A percentile compares a stretch with the other conserved stretches of the same genome.
phyloP scores from a whole-genome alignment of 331 rosid genomes.

The Telfairia occidentalis region DNA sequence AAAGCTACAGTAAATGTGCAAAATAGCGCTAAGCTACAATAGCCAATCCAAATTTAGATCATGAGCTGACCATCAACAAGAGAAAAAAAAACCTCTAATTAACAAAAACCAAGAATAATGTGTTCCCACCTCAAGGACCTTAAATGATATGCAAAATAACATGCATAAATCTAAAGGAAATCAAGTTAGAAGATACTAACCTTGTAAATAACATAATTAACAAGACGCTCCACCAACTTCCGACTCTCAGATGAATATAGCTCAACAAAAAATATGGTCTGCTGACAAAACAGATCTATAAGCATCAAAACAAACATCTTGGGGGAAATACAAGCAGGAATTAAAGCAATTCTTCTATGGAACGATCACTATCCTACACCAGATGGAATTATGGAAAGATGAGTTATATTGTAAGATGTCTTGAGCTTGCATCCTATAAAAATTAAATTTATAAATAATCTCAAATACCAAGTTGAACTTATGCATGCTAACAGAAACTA shows the following conservation, averaged over 20 bases:
- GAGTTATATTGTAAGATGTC: not conserved
- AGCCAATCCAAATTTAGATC: not conserved
- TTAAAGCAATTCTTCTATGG: not conserved
- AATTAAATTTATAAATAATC: not conserved
- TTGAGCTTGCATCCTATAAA: not conserved
- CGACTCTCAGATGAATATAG: constrained; percentile 68
- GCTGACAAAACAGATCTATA: constrained; percentile 21
- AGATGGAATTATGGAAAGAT: not conserved
- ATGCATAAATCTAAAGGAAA: not conserved
- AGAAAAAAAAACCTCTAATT: not conserved
- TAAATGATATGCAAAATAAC: too few species aligned
- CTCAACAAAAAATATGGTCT: constrained; percentile 78
- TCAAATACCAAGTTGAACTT: not conserved
- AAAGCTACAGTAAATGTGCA: not conserved
- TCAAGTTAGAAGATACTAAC: constrained; percentile 20
- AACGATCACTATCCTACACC: not conserved
- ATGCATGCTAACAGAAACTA: not conserved
- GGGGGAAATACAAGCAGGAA: not conserved
- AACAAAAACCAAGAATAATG: not conserved
- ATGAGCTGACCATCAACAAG: not conserved
- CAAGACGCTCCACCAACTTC: constrained; percentile 68
- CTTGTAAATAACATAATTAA: constrained; percentile 78
- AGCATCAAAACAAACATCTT: constrained; percentile 15
- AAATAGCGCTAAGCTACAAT: not conserved
- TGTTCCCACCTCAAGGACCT: too few species aligned